phyloP scores from a whole-genome alignment of 2,329 filamentous ascomycete genomes.

The Curvularia hawaiiensis region DNA sequence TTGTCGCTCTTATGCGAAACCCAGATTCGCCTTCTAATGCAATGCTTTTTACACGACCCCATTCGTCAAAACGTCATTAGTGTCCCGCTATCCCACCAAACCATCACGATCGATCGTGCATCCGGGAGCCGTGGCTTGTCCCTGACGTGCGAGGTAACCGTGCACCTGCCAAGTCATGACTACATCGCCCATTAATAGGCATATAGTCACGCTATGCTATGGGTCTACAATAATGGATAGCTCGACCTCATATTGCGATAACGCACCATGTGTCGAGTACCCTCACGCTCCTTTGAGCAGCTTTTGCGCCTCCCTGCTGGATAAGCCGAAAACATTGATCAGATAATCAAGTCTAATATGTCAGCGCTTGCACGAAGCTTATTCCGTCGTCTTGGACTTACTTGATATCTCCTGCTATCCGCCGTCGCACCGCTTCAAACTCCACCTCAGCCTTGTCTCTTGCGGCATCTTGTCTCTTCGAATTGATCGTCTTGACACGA shows the following conservation, averaged over 20 bases:
- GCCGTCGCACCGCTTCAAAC: slow-evolving; percentile 73
- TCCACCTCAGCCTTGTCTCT: slow-evolving; percentile 77
- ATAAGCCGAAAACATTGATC: slow-evolving; percentile 64
- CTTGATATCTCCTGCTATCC: slow-evolving; percentile 76
- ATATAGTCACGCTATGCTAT: background rate
- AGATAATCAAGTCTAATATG: slow-evolving; percentile 65
- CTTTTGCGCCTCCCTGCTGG: slow-evolving; percentile 58
- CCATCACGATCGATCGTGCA: slow-evolving; percentile 16
- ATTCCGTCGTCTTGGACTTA: slow-evolving; percentile 55
- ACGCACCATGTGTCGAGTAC: background rate
- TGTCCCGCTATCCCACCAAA: slow-evolving; percentile 13
- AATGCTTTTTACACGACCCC: slow-evolving; percentile 13
- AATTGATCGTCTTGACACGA: slow-evolving; percentile 80
- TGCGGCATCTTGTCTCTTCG: slow-evolving; percentile 65
- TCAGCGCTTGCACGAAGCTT: background rate
- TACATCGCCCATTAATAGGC: slow-evolving; percentile 5
- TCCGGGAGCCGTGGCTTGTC: slow-evolving; percentile 9
- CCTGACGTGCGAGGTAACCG: slow-evolving; percentile 3
- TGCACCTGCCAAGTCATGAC: slow-evolving; percentile 7
- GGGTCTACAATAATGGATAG: background rate
- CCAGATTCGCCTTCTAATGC: slow-evolving; percentile 16
- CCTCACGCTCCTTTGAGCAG: slow-evolving; percentile 41
- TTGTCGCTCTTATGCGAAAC: slow-evolving; percentile 9
- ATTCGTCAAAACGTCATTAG: slow-evolving; percentile 15
- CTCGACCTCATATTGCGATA: background rate